Base-by-base conservation (phyloP, 1,284 basidiomycete genomes). In the Peniophora sp. region DNA sequence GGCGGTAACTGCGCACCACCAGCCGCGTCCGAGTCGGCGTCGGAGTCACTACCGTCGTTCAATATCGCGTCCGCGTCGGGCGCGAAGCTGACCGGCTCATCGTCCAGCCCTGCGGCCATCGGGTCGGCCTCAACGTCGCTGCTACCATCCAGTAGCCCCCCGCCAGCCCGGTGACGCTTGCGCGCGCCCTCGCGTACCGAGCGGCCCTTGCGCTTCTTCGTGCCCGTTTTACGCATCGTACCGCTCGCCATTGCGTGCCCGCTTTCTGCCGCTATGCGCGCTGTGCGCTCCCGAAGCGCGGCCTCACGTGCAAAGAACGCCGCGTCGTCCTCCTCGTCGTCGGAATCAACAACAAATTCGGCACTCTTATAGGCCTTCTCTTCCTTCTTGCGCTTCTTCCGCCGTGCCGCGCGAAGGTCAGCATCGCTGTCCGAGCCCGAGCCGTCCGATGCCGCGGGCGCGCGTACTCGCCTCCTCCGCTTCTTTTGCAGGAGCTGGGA, bases 311-410 rank as follows among this genome's bases (percentile, higher is more conserved):
- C 86, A 55, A 92, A 82, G 75, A 96, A 96, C 3, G 71, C 76
- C 45, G 87, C 85, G 17, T n/a, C 51, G 2, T 77, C 87, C 53
- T 79, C 78, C 64, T 90, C 89, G 55, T 75, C 88, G 61, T 96
- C 92, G 58, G 88, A 90, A 65, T 95, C 92, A 62, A 86, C 80
- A 62, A 95, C 92, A 63, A 94, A 92, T 63, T 92, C 86, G 5
- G 92, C 92, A 11, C 84, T 88, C 68, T 93, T 93, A 75, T 88
- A 94, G 51, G 72, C 66, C 65, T 83, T 76, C 59, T 81, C 75
- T 65, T 94, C 90, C 61, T 84, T 81, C 59, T 71, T 74, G 67
- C 81, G 79, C 70, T 71, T 69, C 61, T 64, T 68, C 58, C 62
- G 62, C 63, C 69, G 74, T 62, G 72, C 76, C 61, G 66, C 74